Conservation (phyloP, 208 protist species). For the Angomonas deanei region DNA sequence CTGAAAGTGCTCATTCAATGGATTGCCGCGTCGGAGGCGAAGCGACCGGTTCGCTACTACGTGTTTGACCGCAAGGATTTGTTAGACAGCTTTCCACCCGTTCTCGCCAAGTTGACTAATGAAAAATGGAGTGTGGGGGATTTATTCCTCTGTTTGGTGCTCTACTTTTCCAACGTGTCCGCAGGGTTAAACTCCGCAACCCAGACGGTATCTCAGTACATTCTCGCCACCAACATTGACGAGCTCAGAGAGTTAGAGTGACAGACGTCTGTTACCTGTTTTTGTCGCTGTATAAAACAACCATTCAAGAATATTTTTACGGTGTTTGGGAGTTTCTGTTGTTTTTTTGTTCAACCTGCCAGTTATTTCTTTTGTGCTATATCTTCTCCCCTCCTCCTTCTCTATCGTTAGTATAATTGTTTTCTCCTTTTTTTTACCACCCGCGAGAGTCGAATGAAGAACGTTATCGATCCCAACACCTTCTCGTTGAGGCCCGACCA, state of each 20-base stretch:
- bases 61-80: conserved; percentile 27
- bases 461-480: conserved; percentile 58
- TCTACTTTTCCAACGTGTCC: conserved; percentile 11
- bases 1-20: conserved; percentile 86
- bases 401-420: conserved; percentile 1
- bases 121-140: conserved; percentile 43
- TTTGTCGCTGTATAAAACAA: too few relatives aligned
- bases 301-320: too few relatives aligned
- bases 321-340: too few relatives aligned
- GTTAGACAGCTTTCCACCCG: conserved; percentile 7
- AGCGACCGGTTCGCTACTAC: conserved; percentile 42
- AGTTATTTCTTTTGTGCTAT: not conserved
- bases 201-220: not conserved
- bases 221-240: not conserved
- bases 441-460: not conserved
- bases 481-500: conserved; percentile 89
- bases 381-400: not conserved
- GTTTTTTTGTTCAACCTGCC: not conserved
- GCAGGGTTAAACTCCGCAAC: not conserved
- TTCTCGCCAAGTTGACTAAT: conserved; percentile 19
- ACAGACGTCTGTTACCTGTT: not conserved
- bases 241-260: not conserved
- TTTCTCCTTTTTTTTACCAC: conserved; percentile 1
- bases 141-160: conserved; percentile 19
- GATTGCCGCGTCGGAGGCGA: conserved; percentile 62